Base-by-base conservation (phyloP, 495 filamentous ascomycete genomes). In the Tuber borchii region DNA sequence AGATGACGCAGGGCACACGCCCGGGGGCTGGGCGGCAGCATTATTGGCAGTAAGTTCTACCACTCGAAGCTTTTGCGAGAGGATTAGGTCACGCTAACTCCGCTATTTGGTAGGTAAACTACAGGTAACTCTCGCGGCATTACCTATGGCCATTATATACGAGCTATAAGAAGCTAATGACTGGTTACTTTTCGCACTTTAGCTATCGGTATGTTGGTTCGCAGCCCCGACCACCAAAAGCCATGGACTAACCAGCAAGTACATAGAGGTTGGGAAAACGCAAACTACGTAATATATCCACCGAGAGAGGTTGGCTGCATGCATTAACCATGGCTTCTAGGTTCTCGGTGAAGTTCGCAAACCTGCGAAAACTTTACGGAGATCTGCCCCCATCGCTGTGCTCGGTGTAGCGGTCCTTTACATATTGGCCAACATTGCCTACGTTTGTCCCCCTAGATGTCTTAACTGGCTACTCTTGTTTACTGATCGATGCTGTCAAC, bases 371-470 rank as follows among this genome's bases (percentile, higher is more conserved):
- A 84, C 73, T 12, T 85, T 86, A 74, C 84, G 84, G 9, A 83
- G 70, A 39, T 83, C 82, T 20, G 85, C 85, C 12, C 78, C 83
- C 14, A 78, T 82, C 19, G 83, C 81, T 14, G 78, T 87, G 12
- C 73, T 69, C 5, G 72, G 85, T 26, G 79, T 85, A 14, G 71
- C 72, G 2, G 44, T 83, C n/a, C 78, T 87, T 1, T 87, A 85
- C 74, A 82, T 87, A 26, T 71, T 86, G 0, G 84, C 85, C n/a
- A 88, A 87, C 74, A 78, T 87, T 51, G 77, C 83, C 75, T 89
- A 87, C 75, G 85, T 86, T 77, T 76, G 85, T 65, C 56, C 34
- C 34, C 56, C 12, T 10, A 65, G 17, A 65, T 65, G 56, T 65
- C 16, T 34, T 34, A 17, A 31, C 56, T 34, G 56, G 31, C 56